phyloP scores from a whole-genome alignment of 2,329 filamentous ascomycete genomes.

The Orbilia quercus region DNA sequence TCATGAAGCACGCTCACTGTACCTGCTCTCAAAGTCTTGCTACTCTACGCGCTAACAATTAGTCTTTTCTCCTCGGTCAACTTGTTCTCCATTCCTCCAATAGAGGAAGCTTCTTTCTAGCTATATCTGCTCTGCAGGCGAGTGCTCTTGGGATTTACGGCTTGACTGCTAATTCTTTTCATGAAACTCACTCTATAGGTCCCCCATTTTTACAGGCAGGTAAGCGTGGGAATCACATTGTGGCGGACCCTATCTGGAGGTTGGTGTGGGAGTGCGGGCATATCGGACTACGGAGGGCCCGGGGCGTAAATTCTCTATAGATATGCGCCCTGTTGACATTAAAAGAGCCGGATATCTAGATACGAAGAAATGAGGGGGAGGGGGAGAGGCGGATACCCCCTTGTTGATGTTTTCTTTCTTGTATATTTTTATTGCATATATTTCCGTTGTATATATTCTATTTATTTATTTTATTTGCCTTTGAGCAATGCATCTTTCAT shows the following conservation, averaged over 20 bases:
- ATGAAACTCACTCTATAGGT: not conserved
- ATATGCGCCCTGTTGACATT: too few species aligned
- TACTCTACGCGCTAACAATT: not conserved
- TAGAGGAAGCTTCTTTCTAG: not conserved
- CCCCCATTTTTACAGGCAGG: not conserved
- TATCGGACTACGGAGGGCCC: not conserved
- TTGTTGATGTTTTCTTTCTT: too few species aligned
- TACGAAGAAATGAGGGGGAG: too few species aligned
- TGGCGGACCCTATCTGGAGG: not conserved
- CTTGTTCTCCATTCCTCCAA: constrained; percentile 5
- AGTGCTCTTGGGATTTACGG: not conserved
- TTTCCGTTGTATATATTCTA: too few species aligned
- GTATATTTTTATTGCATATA: too few species aligned
- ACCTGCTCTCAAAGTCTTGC: not conserved
- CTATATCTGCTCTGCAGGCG: constrained; percentile 5
- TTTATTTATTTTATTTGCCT: too few species aligned
- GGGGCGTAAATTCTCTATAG: not conserved
- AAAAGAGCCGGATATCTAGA: too few species aligned
- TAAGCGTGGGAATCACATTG: not conserved
- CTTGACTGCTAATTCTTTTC: constrained; percentile 8
- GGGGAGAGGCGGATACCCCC: too few species aligned
- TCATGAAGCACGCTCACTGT: not conserved
- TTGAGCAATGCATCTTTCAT: too few species aligned
- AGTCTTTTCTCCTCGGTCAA: not conserved
- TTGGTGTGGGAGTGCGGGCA: not conserved